Base-by-base conservation (phyloP, 2,329 filamentous ascomycete species). In the Leptographium wingfieldii region DNA sequence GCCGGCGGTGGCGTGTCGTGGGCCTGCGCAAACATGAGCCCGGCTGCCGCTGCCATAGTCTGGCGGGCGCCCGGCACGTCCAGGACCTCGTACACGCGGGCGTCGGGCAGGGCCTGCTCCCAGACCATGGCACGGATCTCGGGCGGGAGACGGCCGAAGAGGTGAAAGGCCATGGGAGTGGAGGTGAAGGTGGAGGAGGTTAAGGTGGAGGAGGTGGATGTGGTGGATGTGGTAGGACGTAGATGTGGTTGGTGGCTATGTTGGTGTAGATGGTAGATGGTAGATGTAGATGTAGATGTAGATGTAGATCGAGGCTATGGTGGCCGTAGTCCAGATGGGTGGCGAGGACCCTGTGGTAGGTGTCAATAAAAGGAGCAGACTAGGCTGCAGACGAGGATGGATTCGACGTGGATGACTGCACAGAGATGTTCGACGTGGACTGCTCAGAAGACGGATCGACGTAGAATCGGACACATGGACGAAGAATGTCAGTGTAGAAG, bases 111-210 rank as follows among this genome's bases (percentile, higher is more conserved):
- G 1, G 75, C 71, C 62, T 72, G 73, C 48, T 72, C 70, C 76
- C 76, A 78, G 60, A 78, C 73, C 68, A 75, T 73, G 62, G 72
- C 70, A 46, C 76, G 72, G 59, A 78, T 70, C 68, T 78, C 76
- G 25, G 72, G 66, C 33, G 76, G 76, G 9, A 78, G 70, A 59
- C 67, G 63, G 25, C 63, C 62, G 61, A 72, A 73, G 55, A 62
- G 65, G 59, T 54, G 62, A 53, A 72, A 72, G 57, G 38, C 56
- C 52, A 60, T 35, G 56, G 22, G 43, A 31, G 46, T 35, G 33
- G 33, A 35, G 33, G 33, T 7, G 33, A 9, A 31, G 43, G 46
- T 46, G 33, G 33, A 35, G 5, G 33, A 2, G 33, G 2, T 35
- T 1, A 9, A 35, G 33, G 33, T 48, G n/a, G 49, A 29, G 25